A percentile compares a stretch with the other conserved stretches of the same genome.
phyloP scores from a whole-genome alignment of 768 basidiomycete genomes.

The Kwoniella sp. region DNA sequence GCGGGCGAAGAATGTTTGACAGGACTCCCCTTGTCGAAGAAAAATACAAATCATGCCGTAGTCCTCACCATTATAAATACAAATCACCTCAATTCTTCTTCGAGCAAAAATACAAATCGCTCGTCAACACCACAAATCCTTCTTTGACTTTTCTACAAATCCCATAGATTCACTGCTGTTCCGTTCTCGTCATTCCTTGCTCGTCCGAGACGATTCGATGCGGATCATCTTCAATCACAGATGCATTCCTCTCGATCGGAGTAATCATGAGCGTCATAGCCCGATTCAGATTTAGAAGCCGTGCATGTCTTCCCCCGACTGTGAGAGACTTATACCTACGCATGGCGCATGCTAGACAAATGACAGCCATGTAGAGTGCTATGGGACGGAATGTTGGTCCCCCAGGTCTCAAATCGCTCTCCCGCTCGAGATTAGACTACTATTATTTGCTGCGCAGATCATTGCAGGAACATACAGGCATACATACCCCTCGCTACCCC shows the following conservation, averaged over 20 bases:
- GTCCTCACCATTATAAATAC: not conserved
- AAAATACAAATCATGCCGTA: slow-evolving; percentile 2
- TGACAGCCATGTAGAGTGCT: too few relatives aligned
- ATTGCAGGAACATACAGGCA: too few relatives aligned
- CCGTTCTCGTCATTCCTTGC: not conserved
- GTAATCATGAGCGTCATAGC: not conserved
- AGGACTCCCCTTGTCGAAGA: too few relatives aligned
- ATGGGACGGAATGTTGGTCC: too few relatives aligned
- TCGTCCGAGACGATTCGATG: not conserved
- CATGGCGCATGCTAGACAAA: too few relatives aligned
- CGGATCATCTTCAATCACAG: not conserved
- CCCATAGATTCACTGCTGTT: not conserved
- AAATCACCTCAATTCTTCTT: not conserved
- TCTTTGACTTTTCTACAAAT: not conserved
- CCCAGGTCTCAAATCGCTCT: too few relatives aligned
- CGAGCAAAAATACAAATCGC: not conserved
- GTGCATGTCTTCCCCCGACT: too few relatives aligned
- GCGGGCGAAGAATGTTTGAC: too few relatives aligned
- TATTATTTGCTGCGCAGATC: slow-evolving; percentile 1
- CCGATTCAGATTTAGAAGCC: too few relatives aligned
- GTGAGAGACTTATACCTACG: too few relatives aligned
- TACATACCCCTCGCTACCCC: too few relatives aligned
- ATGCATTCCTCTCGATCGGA: not conserved
- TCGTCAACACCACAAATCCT: not conserved
- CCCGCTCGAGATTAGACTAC: not conserved